phyloP scores from a whole-genome alignment of 495 filamentous ascomycete species.

The Neurospora sp. region DNA sequence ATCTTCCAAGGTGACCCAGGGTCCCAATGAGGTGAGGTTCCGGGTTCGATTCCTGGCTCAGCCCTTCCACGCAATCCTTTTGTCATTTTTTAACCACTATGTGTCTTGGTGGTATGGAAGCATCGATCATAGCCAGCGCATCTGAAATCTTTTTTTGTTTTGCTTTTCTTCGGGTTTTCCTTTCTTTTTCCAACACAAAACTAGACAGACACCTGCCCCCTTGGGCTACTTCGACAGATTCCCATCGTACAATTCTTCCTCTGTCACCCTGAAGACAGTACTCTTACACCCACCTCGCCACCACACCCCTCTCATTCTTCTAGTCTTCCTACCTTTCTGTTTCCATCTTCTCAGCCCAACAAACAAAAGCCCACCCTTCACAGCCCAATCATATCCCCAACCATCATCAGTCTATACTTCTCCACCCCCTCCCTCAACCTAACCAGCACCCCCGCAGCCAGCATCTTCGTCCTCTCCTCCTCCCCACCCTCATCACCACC shows the following conservation, averaged over 20 bases:
- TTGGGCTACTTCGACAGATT: background rate
- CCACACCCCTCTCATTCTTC: background rate
- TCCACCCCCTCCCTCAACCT: slow-evolving; percentile 70
- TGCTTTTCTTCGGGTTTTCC: too few relatives aligned
- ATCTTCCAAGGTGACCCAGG: too few relatives aligned
- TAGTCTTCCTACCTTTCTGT: background rate
- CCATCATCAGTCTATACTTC: slow-evolving; percentile 59
- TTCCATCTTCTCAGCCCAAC: background rate
- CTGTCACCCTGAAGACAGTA: background rate
- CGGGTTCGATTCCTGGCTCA: background rate
- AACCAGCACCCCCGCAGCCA: slow-evolving; percentile 78
- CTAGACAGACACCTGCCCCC: background rate
- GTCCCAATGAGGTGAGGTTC: too few relatives aligned
- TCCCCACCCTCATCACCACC: slow-evolving; percentile 39
- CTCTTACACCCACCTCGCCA: background rate
- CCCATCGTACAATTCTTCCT: background rate
- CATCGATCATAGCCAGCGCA: background rate
- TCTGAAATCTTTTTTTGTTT: background rate
- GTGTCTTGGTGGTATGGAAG: background rate
- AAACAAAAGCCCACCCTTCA: background rate
- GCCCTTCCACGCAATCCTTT: background rate
- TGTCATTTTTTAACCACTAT: background rate
- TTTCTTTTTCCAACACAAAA: too few relatives aligned
- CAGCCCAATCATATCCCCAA: slow-evolving; percentile 48
- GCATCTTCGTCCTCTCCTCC: slow-evolving; percentile 52